Base-by-base conservation (phyloP, 495 filamentous ascomycete genomes). In the Amphirosellinia nigrospora region DNA sequence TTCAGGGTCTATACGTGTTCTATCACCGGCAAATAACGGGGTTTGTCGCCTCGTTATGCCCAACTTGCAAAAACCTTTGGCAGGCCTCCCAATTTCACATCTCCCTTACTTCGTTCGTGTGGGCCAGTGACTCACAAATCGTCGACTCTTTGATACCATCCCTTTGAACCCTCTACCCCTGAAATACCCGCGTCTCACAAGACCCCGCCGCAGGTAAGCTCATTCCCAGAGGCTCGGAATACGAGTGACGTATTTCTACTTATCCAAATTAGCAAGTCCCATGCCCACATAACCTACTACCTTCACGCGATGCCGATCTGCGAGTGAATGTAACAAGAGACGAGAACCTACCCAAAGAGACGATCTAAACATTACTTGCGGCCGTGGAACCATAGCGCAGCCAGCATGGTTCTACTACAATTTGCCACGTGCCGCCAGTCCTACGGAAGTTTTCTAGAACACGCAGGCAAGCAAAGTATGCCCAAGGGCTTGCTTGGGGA, bases 151-250 rank as follows among this genome's bases (percentile, higher is more conserved):
- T 61, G 58, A 61, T 41, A 41, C 58, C 34, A 61, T 61, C 58
- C 58, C 58, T 61, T 10, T 58, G 53, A 30, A 19, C 26, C 16
- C 50, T 4, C 21, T 26, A 32, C 15, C 55, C 28, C 32, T 36
- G 58, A 41, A 41, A 41, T 60, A 23, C 32, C 58, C 58, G 36
- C 28, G 58, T 61, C 36, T 61, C 58, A 61, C 58, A 39, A 61
- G 36, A n/a, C 36, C 36, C 58, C 58, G 34, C 58, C 21, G 21
- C 23, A 16, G 36, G 28, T 10, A 13, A 60, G 16, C 26, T 39
- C 16, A 8, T 21, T 11, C 10, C 32, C 34, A 39, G n/a, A 26
- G 56, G 26, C 53, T 56, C 39, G 1, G n/a, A 19, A 60, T 5
- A 36, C 36, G 39, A 13, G 10, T 41, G 11, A 21, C 21, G 19